Conservation (phyloP, 2,329 filamentous ascomycete species). For the Alternaria viburni region DNA sequence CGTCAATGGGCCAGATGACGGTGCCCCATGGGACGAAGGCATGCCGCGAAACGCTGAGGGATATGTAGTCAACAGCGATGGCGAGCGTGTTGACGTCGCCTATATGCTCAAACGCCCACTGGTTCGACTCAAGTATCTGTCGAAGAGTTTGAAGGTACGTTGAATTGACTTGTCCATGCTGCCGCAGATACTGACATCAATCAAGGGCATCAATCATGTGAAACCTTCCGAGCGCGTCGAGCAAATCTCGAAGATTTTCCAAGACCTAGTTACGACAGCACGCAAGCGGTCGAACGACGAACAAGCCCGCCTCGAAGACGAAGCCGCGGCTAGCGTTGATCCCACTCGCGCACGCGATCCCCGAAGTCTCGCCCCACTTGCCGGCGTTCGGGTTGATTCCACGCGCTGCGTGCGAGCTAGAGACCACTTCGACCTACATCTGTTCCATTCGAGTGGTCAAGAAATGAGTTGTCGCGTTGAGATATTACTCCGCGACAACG, state of each 20-base stretch:
- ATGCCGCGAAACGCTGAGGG: conserved; percentile 65
- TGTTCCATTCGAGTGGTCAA: conserved; percentile 89
- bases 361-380: conserved; percentile 73
- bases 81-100: conserved; percentile 91
- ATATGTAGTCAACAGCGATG: conserved; percentile 72
- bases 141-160: conserved; percentile 77
- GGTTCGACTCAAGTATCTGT: conserved; percentile 84
- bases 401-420: conserved; percentile 83
- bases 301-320: conserved; percentile 76
- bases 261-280: conserved; percentile 76
- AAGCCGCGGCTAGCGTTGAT: conserved; percentile 85
- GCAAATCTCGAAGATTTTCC: conserved; percentile 67
- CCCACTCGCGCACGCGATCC: conserved; percentile 80
- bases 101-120: conserved; percentile 89
- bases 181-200: conserved; percentile 35
- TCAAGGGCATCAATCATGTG: conserved; percentile 63
- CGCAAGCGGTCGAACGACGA: conserved; percentile 77
- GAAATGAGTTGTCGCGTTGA: conserved; percentile 89
- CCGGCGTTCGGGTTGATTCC: conserved; percentile 74
- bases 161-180: neutral
- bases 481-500: conserved; percentile 81
- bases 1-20: conserved; percentile 53
- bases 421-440: conserved; percentile 84
- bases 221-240: conserved; percentile 63
- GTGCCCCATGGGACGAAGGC: conserved; percentile 60